Base-by-base conservation (phyloP, 768 basidiomycete species). In the Lactifluus pinguis region DNA sequence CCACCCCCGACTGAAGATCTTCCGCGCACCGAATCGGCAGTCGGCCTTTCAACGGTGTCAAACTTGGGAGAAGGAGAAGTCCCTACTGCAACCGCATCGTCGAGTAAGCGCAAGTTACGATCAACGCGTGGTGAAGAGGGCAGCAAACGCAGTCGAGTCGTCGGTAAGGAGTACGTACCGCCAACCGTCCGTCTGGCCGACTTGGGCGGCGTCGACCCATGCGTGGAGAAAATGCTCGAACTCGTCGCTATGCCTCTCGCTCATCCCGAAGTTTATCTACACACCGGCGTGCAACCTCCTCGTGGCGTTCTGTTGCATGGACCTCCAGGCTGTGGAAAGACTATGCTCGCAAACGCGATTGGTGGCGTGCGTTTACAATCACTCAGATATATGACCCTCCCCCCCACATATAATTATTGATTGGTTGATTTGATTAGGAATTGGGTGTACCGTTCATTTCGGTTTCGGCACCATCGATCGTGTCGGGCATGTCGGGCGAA, bases 401-500 rank as follows among this genome's bases (percentile, higher is more conserved):
- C 30, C 2, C 2, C n/a, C n/a, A n/a, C n/a, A n/a, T n/a, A n/a
- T n/a, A n/a, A n/a, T n/a, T n/a, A n/a, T n/a, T n/a, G n/a, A n/a
- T 25, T 25, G 25, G 2, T 25, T 25, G 25, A 25, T 25, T 21
- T 41, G 36, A 63, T 38, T 66, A 97, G 95, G 94, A 98, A 77
- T 80, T 98, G 4, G 87, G 85, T 3, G 78, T 95, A 2, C 95
- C 95, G 0, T 98, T 99, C 69, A 94, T 99, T 65, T 89, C 77
- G 53, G 85, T 99, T 62, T 95, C 95, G 3, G 95, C 95, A 0
- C 97, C 97, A 0, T 92, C 91, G 0, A 88, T 99, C 60, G 93
- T 99, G 8, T 94, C 91, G 2, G 95, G 97, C 1, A 97, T 98
- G 93, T 97, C 93, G 0, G 97, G 97, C 49, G 97, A 99, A 72